Evolutionary conservation across 2,329 filamentous ascomycete species (phyloP).

Genomic region (Exophiala alcalophila): DNA sequence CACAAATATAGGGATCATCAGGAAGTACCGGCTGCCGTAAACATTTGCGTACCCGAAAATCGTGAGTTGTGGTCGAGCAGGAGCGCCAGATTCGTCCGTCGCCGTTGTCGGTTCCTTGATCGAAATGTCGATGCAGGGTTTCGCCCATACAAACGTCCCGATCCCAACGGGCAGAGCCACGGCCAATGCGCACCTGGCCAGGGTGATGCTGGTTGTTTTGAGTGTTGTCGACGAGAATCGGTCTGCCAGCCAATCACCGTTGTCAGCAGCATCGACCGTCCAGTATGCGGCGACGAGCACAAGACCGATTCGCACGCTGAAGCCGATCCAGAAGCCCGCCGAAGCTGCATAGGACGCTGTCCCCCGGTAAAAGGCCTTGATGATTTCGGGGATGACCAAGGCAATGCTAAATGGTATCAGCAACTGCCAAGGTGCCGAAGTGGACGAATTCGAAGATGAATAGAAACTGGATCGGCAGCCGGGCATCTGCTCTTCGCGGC

Average conservation of each 20-base stretch:
- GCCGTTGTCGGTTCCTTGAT: slow-evolving; percentile 41
- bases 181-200: slow-evolving; percentile 77
- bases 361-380: slow-evolving; percentile 76
- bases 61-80: slow-evolving; percentile 56
- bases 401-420: slow-evolving; percentile 68
- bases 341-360: slow-evolving; percentile 85
- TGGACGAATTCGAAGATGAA: slow-evolving; percentile 84
- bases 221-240: slow-evolving; percentile 58
- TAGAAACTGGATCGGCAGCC: slow-evolving; percentile 96
- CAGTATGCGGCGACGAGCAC: slow-evolving; percentile 78
- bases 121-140: slow-evolving; percentile 75
- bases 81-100: slow-evolving; percentile 36
- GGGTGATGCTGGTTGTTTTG: slow-evolving; percentile 70
- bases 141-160: slow-evolving; percentile 79
- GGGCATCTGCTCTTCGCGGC: slow-evolving; percentile 97
- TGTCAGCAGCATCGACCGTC: slow-evolving; percentile 84
- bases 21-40: slow-evolving; percentile 85
- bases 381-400: slow-evolving; percentile 65
- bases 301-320: slow-evolving; percentile 72
- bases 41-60: slow-evolving; percentile 90
- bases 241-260: slow-evolving; percentile 70
- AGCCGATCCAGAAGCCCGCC: slow-evolving; percentile 57
- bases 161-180: slow-evolving; percentile 80
- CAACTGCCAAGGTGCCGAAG: slow-evolving; percentile 86
- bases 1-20: slow-evolving; percentile 76